Base-by-base conservation (phyloP, 2,329 filamentous ascomycete genomes). In the Pyrenophora graminea region DNA sequence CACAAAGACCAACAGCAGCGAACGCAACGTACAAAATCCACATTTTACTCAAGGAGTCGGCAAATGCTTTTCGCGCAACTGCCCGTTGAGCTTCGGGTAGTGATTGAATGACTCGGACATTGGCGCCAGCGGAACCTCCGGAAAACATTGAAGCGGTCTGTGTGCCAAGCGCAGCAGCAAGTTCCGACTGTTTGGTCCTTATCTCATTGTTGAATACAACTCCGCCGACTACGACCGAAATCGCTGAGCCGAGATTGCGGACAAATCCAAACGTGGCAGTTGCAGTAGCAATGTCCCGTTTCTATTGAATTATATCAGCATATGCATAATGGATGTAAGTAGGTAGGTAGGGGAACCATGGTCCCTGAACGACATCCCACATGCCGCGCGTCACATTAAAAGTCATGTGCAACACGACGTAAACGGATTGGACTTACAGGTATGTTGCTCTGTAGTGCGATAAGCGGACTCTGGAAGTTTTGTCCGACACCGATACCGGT, bases 161-260 rank as follows among this genome's bases (percentile, higher is more conserved):
- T 0, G 76, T 73, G 0, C 81, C 81, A 0, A 89, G 77, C 3
- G 80, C 71, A 25, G 73, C 62, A 18, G 74, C 70, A 25, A 89
- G 78, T 7, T 66, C 64, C 3, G 74, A 64, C 23, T 79, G 76
- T 59, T 84, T 81, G 39, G 76, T 77, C 57, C 83, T 74, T 85
- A 91, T 89, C 52, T 81, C 76, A 68, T 92, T 91, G 72, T 90
- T 86, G 74, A 92, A 91, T 32, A 92, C 81, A 39, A 90, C 87
- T n/a, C 87, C 85, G 19, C 89, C 89, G 33, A 91, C 78, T 1
- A 90, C 87, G 45, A 91, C 81, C 0, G 85, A 85, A 17, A 86
- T 81, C 2, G 85, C 81, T 0, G 85, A 89, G 8, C 85, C 85
- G 3, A 91, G 75, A 59, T 88, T 87, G 17, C 88, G 83, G 6